phyloP scores from a whole-genome alignment of 177 flowering plant species.

The Vitis hybrid region DNA sequence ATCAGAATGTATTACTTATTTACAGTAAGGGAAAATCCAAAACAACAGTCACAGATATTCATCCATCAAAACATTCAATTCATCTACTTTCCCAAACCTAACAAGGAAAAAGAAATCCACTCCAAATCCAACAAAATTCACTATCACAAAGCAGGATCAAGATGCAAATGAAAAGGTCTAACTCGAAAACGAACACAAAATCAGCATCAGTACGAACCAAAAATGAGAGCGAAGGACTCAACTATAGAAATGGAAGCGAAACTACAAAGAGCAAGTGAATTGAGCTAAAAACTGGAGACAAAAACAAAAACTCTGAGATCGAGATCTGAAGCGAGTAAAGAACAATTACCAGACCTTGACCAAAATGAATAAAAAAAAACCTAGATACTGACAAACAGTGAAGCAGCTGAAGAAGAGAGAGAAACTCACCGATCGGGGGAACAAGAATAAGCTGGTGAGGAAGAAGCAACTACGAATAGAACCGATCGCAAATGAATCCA shows the following conservation, averaged over 20 bases:
- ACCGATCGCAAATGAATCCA: conserved; percentile 75
- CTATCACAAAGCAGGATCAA: too few species aligned
- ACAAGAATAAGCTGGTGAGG: conserved; percentile 60
- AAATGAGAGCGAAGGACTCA: neutral
- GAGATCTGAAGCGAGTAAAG: conserved; percentile 26
- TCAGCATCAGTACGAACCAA: neutral
- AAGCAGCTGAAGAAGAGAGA: conserved; percentile 12
- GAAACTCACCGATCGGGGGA: conserved; percentile 69
- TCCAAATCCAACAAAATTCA: too few species aligned
- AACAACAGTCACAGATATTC: too few species aligned
- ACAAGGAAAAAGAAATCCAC: too few species aligned
- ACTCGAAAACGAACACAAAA: neutral
- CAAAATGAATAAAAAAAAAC: neutral
- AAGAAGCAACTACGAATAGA: conserved; percentile 58
- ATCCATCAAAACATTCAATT: too few species aligned
- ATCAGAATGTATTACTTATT: too few species aligned
- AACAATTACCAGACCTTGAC: conserved; percentile 1
- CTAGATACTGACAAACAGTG: neutral
- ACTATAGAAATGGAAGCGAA: neutral
- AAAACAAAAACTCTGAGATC: conserved; percentile 16
- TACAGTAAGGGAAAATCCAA: too few species aligned
- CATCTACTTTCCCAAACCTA: too few species aligned
- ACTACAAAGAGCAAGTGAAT: neutral
- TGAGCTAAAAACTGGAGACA: conserved; percentile 1
- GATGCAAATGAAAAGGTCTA: neutral